Conservation (phyloP, 306 rosid genomes). For the Quercus aquifolioides region DNA sequence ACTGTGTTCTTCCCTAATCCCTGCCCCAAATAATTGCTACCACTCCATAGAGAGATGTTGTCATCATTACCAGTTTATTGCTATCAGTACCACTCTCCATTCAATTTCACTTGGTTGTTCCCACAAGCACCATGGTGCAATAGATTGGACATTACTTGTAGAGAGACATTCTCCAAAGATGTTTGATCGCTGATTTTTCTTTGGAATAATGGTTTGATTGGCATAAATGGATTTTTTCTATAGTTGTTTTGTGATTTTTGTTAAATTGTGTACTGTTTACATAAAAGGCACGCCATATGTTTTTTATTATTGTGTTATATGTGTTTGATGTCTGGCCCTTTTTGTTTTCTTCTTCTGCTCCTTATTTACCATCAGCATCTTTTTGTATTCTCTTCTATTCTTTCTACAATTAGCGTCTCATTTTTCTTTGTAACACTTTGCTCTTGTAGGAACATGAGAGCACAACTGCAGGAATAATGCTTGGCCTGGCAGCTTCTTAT, state of each 20-base stretch:
- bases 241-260: background rate
- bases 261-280: background rate
- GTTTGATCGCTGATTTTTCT: background rate
- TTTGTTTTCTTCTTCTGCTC: background rate
- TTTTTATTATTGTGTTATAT: background rate
- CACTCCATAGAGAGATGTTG: background rate
- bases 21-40: background rate
- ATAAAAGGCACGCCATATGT: background rate
- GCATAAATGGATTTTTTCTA: background rate
- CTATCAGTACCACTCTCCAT: background rate
- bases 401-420: slow-evolving; percentile 13
- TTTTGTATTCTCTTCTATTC: slow-evolving; percentile 10
- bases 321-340: background rate
- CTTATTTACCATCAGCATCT: background rate
- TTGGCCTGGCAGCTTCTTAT: slow-evolving; percentile 93
- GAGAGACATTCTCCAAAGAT: background rate
- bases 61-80: background rate
- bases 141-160: background rate
- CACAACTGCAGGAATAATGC: slow-evolving; percentile 92
- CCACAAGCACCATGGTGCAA: background rate
- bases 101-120: background rate
- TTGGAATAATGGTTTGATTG: background rate
- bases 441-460: slow-evolving; percentile 81
- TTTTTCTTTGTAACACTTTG: slow-evolving; percentile 25
- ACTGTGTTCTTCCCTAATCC: background rate